These are phyloP conservation scores for Macrolepiota albuminosa DNA, from an alignment of 768 basidiomycete genomes.

Conservation along the genomic window DNA sequence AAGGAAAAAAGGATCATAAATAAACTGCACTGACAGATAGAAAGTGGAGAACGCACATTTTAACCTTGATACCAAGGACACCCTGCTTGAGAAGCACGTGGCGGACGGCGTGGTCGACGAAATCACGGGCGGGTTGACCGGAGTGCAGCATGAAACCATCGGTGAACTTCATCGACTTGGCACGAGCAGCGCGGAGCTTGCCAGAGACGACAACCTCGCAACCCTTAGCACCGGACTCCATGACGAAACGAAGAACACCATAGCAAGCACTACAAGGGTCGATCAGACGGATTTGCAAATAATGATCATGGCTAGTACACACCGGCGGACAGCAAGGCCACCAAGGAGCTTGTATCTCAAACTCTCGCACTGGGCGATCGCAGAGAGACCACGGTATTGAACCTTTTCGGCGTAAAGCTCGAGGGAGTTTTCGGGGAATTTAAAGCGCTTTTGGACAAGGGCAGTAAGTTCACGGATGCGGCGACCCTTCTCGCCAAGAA, in stretches of 20 bases:
- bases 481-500: slow-evolving; percentile 98
- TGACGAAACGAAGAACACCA: slow-evolving; percentile 99
- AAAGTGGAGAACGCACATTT: slow-evolving; percentile 60
- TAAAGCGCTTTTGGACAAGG: slow-evolving; percentile 99
- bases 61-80: slow-evolving; percentile 99
- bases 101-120: slow-evolving; percentile 95
- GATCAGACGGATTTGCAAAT: background rate
- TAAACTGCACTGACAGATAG: background rate
- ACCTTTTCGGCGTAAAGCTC: slow-evolving; percentile 99
- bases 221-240: slow-evolving; percentile 99
- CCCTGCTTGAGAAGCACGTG: slow-evolving; percentile 98
- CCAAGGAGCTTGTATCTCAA: slow-evolving; percentile 99
- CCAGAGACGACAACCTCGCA: slow-evolving; percentile 99
- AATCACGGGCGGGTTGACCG: slow-evolving; percentile 95
- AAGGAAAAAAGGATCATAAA: slow-evolving; percentile 7
- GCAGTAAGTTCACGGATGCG: slow-evolving; percentile 98
- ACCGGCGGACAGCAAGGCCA: slow-evolving; percentile 98
- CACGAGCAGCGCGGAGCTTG: slow-evolving; percentile 99
- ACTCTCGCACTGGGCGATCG: slow-evolving; percentile 97
- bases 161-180: slow-evolving; percentile 99
- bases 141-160: slow-evolving; percentile 99
- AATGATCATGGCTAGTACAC: slow-evolving; percentile 23
- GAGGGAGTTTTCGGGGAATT: slow-evolving; percentile 97
- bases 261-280: slow-evolving; percentile 80
- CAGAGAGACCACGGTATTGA: slow-evolving; percentile 95